These are phyloP conservation scores for Marsdenia floribunda DNA, from an alignment of 257 asterid genomes.

Conservation along the genomic window DNA sequence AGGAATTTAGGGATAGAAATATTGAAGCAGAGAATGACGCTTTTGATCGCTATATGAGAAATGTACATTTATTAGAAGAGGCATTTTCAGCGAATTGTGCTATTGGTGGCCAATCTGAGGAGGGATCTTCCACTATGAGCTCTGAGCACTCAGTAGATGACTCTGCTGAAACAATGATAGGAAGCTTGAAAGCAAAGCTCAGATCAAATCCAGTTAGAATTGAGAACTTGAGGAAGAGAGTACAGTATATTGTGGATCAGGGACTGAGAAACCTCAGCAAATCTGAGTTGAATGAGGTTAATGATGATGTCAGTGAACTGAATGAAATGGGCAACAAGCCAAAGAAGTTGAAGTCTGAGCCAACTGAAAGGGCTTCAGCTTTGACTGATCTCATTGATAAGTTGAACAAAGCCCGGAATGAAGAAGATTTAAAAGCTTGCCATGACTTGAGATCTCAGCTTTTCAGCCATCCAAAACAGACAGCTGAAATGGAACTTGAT, in stretches of 20 bases:
- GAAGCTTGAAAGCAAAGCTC: conserved; percentile 53
- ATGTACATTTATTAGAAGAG: conserved; percentile 66
- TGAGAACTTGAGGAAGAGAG: conserved; percentile 63
- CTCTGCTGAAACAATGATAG: conserved; percentile 26
- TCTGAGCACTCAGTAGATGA: conserved; percentile 32
- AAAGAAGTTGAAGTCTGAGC: conserved; percentile 47
- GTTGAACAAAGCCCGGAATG: conserved; percentile 65
- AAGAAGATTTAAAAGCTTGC: conserved; percentile 69
- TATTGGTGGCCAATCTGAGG: conserved; percentile 33
- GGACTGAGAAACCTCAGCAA: conserved; percentile 55
- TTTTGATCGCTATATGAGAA: conserved; percentile 76
- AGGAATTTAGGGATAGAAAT: conserved; percentile 65
- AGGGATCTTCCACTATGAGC: conserved; percentile 27
- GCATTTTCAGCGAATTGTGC: conserved; percentile 50
- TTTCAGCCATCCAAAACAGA: conserved; percentile 28
- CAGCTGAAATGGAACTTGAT: conserved; percentile 23
- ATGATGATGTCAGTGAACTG: conserved; percentile 37
- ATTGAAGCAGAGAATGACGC: conserved; percentile 70
- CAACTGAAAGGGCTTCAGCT: conserved; percentile 42
- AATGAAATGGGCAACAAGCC: conserved; percentile 37
- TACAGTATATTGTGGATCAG: conserved; percentile 63
- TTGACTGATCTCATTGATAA: conserved; percentile 61
- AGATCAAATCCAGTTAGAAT: conserved; percentile 53
- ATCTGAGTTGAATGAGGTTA: conserved; percentile 28
- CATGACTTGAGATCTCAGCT: conserved; percentile 48